phyloP scores from a whole-genome alignment of 148 eudicot species.

The Rhododendron simsii region DNA sequence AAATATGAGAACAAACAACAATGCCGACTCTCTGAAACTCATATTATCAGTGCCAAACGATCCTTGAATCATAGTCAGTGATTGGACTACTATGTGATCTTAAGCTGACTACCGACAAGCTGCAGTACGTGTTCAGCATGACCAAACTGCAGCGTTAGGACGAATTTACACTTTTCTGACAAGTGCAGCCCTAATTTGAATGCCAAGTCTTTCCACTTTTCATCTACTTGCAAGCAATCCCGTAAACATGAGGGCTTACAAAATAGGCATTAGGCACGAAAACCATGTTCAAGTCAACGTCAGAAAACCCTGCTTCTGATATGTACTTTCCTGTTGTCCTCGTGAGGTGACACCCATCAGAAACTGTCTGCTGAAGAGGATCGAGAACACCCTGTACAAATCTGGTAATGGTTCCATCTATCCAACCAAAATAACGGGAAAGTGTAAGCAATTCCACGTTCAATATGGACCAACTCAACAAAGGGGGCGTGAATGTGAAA shows the following conservation, averaged over 20 bases:
- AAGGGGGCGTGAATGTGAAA: neutral
- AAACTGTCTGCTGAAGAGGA: constrained; percentile 71
- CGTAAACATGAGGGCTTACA: constrained; percentile 66
- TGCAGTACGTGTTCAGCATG: neutral
- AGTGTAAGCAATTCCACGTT: neutral
- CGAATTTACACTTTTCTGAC: neutral
- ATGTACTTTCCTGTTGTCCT: constrained; percentile 57
- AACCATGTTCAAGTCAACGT: constrained; percentile 34
- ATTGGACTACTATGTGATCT: neutral
- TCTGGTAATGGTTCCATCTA: constrained; percentile 69
- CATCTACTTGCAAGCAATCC: constrained; percentile 60
- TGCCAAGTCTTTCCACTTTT: neutral
- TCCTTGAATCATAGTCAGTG: neutral
- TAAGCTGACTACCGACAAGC: neutral
- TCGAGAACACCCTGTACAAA: constrained; percentile 52
- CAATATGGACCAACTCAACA: neutral
- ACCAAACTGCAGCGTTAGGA: neutral
- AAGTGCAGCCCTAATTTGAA: neutral
- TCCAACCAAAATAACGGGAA: neutral
- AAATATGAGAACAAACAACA: neutral
- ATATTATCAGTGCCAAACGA: neutral
- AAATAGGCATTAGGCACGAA: constrained; percentile 43
- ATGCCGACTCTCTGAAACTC: neutral
- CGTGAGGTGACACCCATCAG: constrained; percentile 85
- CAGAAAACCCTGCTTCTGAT: constrained; percentile 69